Base-by-base conservation (phyloP, 2,329 filamentous ascomycete species). In the Trichoderma arundinaceum region DNA sequence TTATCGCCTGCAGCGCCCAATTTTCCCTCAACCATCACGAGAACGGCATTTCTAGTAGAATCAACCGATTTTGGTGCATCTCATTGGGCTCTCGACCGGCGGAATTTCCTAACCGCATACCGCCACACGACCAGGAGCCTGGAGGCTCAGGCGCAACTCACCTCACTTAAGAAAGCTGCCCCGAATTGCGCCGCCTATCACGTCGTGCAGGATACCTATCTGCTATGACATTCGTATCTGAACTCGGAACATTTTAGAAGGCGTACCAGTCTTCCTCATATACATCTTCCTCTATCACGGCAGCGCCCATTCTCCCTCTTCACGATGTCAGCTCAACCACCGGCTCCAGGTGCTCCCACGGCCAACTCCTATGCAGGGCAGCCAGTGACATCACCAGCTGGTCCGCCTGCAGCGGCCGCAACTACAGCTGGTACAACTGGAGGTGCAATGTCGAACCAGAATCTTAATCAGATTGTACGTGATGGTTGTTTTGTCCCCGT, bases 381-480 rank as follows among this genome's bases (percentile, higher is more conserved):
- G 66, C 72, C 76, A 19, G 72, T 71, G 33, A 73, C 77, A 33
- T 74, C 77, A 63, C 78, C 78, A 32, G 69, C 73, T 53, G 64
- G 71, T 19, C 68, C 73, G 28, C 69, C 75, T 32, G 70, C 72
- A 7, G 73, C 80, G 17, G 70, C 78, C 5, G 68, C 76, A 35
- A 39, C 56, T 35, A 68, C 79, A 1, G 72, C 78, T 6, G 72
- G 72, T 7, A 41, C 70, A 10, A 64, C 66, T 39, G 68, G 68
- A 7, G 69, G 72, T 19, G 77, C 80, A 9, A 89, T 92, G 79
- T 92, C 90, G 2, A 92, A 94, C 69, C 92, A 96, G 73, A 96
- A 97, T 74, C 79, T 97, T 1, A 98, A 98, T 73, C 93, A 97
- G 72, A 98, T 98, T 78, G 94, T 97, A 85, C 86, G 94, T 81